phyloP scores from a whole-genome alignment of 2,329 filamentous ascomycete species.

The Trichoderma atroviride region DNA sequence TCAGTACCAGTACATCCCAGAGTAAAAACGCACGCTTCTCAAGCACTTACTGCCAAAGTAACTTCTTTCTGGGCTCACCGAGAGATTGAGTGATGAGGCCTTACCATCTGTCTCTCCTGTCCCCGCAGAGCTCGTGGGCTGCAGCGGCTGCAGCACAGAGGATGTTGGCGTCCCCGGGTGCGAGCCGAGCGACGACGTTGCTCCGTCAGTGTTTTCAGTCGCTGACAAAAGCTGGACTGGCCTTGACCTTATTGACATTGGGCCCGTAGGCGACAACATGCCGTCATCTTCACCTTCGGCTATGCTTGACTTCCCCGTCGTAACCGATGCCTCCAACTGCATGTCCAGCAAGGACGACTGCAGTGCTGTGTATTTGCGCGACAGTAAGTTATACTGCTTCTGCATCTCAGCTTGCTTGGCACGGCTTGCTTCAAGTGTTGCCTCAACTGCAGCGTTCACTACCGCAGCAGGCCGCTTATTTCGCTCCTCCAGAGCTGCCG shows the following conservation, averaged over 20 bases:
- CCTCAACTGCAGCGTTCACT: slow-evolving; percentile 47
- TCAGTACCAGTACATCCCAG: slow-evolving; percentile 20
- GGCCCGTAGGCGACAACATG: slow-evolving; percentile 44
- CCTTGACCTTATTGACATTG: slow-evolving; percentile 42
- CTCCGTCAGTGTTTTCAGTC: slow-evolving; percentile 46
- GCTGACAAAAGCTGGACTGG: slow-evolving; percentile 50
- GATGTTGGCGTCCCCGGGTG: slow-evolving; percentile 36
- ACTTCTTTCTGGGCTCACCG: slow-evolving; percentile 45
- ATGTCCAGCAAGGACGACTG: slow-evolving; percentile 55
- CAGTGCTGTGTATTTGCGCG: slow-evolving; percentile 55
- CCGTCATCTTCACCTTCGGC: slow-evolving; percentile 40
- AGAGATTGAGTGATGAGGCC: slow-evolving; percentile 34
- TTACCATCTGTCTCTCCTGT: slow-evolving; percentile 39
- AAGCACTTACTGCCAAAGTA: slow-evolving; percentile 49
- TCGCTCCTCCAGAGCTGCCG: slow-evolving; percentile 41
- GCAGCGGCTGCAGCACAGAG: slow-evolving; percentile 36
- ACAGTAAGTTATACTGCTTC: slow-evolving; percentile 53
- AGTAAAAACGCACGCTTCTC: not conserved
- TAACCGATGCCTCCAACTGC: slow-evolving; percentile 39
- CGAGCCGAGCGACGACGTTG: slow-evolving; percentile 46
- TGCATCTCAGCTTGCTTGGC: slow-evolving; percentile 58
- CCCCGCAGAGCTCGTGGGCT: slow-evolving; percentile 45
- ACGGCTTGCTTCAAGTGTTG: slow-evolving; percentile 53
- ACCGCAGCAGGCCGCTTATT: slow-evolving; percentile 33
- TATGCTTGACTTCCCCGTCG: slow-evolving; percentile 32